Conservation (phyloP, 768 basidiomycete species). For the Podaxis sp. region DNA sequence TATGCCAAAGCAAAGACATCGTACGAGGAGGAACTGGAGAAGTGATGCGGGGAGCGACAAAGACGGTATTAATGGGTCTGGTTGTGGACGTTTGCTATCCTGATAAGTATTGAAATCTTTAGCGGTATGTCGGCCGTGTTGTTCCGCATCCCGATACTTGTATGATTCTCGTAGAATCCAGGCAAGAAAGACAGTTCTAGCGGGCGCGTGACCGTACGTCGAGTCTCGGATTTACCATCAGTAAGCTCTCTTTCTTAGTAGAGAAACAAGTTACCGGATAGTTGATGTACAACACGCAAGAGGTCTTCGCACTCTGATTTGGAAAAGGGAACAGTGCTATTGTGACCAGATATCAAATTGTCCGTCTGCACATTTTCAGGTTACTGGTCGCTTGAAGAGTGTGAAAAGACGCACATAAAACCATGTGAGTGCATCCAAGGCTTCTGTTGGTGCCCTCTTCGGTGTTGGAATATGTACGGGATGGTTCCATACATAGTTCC, state of each 20-base stretch:
- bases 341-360: slow-evolving; percentile 43
- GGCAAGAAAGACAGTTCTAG: slow-evolving; percentile 44
- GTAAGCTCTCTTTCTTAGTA: background rate
- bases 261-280: slow-evolving; percentile 26
- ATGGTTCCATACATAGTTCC: slow-evolving; percentile 50
- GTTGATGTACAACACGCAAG: slow-evolving; percentile 33
- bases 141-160: slow-evolving; percentile 44
- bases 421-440: slow-evolving; percentile 49
- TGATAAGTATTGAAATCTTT: slow-evolving; percentile 27
- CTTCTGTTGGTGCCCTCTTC: slow-evolving; percentile 40
- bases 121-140: slow-evolving; percentile 41
- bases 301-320: slow-evolving; percentile 53
- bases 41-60: slow-evolving; percentile 10
- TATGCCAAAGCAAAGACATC: slow-evolving; percentile 49
- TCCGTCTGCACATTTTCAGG: slow-evolving; percentile 32
- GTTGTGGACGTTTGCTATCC: slow-evolving; percentile 13
- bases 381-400: background rate
- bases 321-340: slow-evolving; percentile 50
- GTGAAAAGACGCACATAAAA: slow-evolving; percentile 34
- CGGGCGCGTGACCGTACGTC: slow-evolving; percentile 31
- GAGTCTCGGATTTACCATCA: slow-evolving; percentile 23
- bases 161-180: slow-evolving; percentile 54
- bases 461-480: slow-evolving; percentile 44
- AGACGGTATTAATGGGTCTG: slow-evolving; percentile 15
- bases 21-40: slow-evolving; percentile 34